Evolutionary conservation across 768 basidiomycete species (phyloP), one percentile per base, ranked within the genome.

Genomic region (Suillus alpinus): DNA sequence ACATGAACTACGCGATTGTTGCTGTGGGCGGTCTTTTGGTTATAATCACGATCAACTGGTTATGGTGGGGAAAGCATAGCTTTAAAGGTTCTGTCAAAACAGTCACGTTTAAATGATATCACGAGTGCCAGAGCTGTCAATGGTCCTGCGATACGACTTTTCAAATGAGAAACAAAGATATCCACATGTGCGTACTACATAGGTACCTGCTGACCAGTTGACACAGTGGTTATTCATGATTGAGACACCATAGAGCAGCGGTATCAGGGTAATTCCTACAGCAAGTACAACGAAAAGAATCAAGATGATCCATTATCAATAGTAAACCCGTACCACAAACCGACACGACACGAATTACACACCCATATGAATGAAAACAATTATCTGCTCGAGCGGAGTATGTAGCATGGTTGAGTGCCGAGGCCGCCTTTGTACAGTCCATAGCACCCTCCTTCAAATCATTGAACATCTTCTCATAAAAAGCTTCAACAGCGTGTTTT

Each of bases 1-100:
- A 83, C 68, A 86, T 85, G 84, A 85, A 86, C 69, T 85, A 86
- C 60, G 76, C 84, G 0, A 73, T 85, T 55, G 76, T 85, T 4
- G 83, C 83, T 5, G 73, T 85, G n/a, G 83, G 81, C 4, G 81
- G 73, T 0, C 71, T 84, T 12, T 62, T 77, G 29, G 34, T 83
- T 36, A 65, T 85, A n/a, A 82, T 84, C 18, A 68, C 70, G 6
- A 36, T 76, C 1, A 79, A 78, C 34, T 84, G 83, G 83, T 23
- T 74, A 6, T 62, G 75, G 44, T 84, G 82, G 83, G 82, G 83
- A 12, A 73, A 77, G 13, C 67, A 65, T 57, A 75, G 65, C 23
- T 85, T 84, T 62, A 61, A 65, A 5, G 84, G 83, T 0, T 76
- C 81, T 3, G 78, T 83, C 29, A 73, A 76, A 64, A 84, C 81